Evolutionary conservation across 2,329 filamentous ascomycete species (phyloP).

Genomic region (Pseudogymnoascus sp.): DNA sequence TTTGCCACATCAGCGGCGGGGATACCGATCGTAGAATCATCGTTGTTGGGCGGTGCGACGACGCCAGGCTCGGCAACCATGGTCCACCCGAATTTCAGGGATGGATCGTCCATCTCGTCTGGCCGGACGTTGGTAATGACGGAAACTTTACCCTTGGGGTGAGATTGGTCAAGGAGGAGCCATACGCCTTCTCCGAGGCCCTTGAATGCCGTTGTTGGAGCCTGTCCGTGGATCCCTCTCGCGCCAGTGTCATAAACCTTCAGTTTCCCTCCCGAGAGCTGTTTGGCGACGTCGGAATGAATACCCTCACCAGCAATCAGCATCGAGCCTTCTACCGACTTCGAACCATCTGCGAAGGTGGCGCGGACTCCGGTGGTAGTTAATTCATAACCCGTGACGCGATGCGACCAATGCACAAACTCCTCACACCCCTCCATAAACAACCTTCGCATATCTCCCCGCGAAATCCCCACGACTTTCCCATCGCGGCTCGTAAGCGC

Average conservation of each 20-base stretch:
- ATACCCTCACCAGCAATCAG: conserved; percentile 55
- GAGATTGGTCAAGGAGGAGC: conserved; percentile 40
- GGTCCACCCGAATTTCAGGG: conserved; percentile 54
- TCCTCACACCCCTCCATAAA: conserved; percentile 50
- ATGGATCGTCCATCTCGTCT: conserved; percentile 48
- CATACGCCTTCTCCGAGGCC: conserved; percentile 56
- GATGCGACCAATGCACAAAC: conserved; percentile 45
- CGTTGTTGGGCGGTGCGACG: conserved; percentile 48
- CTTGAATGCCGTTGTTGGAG: conserved; percentile 52
- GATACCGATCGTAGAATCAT: conserved; percentile 49
- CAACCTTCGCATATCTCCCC: conserved; percentile 52
- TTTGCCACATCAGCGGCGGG: conserved; percentile 50
- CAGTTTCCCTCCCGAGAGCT: conserved; percentile 47
- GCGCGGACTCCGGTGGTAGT: conserved; percentile 45
- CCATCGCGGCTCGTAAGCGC: conserved; percentile 42
- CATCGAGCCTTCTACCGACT: conserved; percentile 49
- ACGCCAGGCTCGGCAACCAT: conserved; percentile 49
- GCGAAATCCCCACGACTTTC: conserved; percentile 51
- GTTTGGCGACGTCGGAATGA: conserved; percentile 49
- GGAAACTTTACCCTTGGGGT: conserved; percentile 39
- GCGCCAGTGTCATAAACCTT: conserved; percentile 57
- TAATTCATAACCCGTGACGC: conserved; percentile 50
- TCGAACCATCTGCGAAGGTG: conserved; percentile 51
- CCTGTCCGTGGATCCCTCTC: conserved; percentile 56
- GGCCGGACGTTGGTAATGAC: conserved; percentile 57